Percentiles rank a stretch among this genome's conserved stretches.
Evolutionary conservation across 768 basidiomycete species (phyloP).

Genomic region (Pseudohyphozyma bogoriensis): DNA sequence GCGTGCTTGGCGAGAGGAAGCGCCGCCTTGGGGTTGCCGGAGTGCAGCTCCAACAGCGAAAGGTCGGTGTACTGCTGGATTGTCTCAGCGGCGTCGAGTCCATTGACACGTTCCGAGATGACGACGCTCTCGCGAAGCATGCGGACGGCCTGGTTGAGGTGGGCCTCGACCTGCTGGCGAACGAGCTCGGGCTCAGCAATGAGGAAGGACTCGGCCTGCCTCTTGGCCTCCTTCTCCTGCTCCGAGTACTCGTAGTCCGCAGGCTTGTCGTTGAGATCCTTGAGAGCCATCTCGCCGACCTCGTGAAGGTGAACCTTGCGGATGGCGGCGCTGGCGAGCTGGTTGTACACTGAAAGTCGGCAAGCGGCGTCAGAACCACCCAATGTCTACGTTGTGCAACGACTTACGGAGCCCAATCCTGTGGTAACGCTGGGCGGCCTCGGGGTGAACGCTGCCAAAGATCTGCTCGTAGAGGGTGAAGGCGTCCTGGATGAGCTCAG

Average conservation of each 20-base stretch:
- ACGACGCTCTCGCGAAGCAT: slow-evolving; percentile 42
- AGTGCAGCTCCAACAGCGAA: slow-evolving; percentile 41
- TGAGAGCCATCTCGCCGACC: slow-evolving; percentile 12
- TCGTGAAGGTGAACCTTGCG: slow-evolving; percentile 25
- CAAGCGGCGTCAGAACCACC: background rate
- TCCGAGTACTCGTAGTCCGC: too few relatives aligned
- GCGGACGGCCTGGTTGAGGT: slow-evolving; percentile 37
- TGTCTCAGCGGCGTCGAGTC: slow-evolving; percentile 40
- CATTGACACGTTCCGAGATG: slow-evolving; percentile 40
- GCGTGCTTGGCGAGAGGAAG: slow-evolving; percentile 40
- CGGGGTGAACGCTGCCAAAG: slow-evolving; percentile 42
- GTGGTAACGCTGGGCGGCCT: slow-evolving; percentile 41
- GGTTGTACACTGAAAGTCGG: slow-evolving; percentile 35
- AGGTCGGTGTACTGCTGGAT: slow-evolving; percentile 42
- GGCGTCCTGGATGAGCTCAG: slow-evolving; percentile 41
- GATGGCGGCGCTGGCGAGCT: slow-evolving; percentile 29
- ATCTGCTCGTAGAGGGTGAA: slow-evolving; percentile 42
- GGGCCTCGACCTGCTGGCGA: slow-evolving; percentile 34
- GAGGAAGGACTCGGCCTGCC: slow-evolving; percentile 26
- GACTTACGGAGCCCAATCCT: slow-evolving; percentile 36
- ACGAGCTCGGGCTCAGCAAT: slow-evolving; percentile 34
- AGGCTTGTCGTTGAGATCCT: slow-evolving; percentile 13
- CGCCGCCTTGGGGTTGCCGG: slow-evolving; percentile 37
- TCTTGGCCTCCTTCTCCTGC: slow-evolving; percentile 13
- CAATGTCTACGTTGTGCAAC: background rate